Evolutionary conservation across 2,329 filamentous ascomycete genomes (phyloP).

Genomic region (Metarhizium album): DNA sequence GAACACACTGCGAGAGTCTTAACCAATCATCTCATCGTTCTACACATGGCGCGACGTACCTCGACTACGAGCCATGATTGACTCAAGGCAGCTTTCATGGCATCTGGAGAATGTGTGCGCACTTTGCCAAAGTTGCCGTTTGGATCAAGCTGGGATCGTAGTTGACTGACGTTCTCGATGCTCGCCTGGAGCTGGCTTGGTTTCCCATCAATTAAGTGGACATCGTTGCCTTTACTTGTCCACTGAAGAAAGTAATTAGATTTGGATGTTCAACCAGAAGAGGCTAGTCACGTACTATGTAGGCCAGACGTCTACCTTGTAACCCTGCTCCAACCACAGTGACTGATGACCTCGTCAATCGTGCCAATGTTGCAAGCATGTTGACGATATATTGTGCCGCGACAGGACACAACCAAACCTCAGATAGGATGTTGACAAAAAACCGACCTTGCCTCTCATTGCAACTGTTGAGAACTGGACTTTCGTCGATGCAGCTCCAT

Average conservation of each 20-base stretch:
- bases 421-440: not conserved
- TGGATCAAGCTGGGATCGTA: slow-evolving; percentile 8
- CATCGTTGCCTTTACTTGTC: slow-evolving; percentile 19
- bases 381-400: not conserved
- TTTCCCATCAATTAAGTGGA: slow-evolving; percentile 18
- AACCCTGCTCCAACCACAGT: slow-evolving; percentile 19
- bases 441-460: not conserved
- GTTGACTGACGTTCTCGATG: slow-evolving; percentile 14
- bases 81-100: slow-evolving; percentile 11
- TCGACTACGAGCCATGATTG: slow-evolving; percentile 18
- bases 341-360: slow-evolving; percentile 10
- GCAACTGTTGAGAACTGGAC: not conserved
- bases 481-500: not conserved
- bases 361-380: not conserved
- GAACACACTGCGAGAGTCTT: slow-evolving; percentile 25
- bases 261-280: not conserved
- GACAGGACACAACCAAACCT: not conserved
- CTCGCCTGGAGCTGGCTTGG: slow-evolving; percentile 16
- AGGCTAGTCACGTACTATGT: slow-evolving; percentile 14
- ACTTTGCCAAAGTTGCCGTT: slow-evolving; percentile 12
- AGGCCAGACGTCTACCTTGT: slow-evolving; percentile 20
- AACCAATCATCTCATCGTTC: not conserved
- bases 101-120: slow-evolving; percentile 11
- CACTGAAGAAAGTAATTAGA: slow-evolving; percentile 11
- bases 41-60: slow-evolving; percentile 7